A percentile compares a stretch with the other conserved stretches of the same genome.
phyloP scores from a whole-genome alignment of 768 basidiomycete species.

The Leccinum broughii region DNA sequence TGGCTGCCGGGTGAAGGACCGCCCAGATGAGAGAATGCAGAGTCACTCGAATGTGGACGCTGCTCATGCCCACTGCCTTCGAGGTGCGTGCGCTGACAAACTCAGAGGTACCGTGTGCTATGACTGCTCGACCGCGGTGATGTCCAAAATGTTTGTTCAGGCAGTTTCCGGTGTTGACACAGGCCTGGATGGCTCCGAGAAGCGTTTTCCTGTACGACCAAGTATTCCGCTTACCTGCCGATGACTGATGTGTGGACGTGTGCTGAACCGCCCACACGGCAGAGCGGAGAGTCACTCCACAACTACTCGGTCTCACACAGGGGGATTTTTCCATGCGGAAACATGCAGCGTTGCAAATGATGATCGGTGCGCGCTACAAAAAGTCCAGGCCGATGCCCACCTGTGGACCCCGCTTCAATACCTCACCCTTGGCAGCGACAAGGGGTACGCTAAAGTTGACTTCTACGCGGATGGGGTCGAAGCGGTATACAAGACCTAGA shows the following conservation, averaged over 20 bases:
- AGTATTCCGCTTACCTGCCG: not conserved
- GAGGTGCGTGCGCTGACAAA: too few relatives aligned
- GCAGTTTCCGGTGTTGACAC: too few relatives aligned
- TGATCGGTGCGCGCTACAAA: slow-evolving; percentile 39
- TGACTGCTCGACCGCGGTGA: too few relatives aligned
- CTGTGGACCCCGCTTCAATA: slow-evolving; percentile 67
- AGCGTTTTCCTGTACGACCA: too few relatives aligned
- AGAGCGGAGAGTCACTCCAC: not conserved
- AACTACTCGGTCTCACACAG: not conserved
- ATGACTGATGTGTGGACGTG: not conserved
- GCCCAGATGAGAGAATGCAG: too few relatives aligned
- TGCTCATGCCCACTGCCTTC: too few relatives aligned
- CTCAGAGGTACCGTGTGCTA: too few relatives aligned
- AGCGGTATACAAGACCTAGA: slow-evolving; percentile 78
- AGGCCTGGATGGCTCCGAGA: too few relatives aligned
- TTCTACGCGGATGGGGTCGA: slow-evolving; percentile 84
- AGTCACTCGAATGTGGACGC: too few relatives aligned
- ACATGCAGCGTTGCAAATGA: slow-evolving; percentile 12
- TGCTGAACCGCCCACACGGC: not conserved
- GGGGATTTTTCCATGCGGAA: not conserved
- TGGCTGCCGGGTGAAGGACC: too few relatives aligned
- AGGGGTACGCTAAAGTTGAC: slow-evolving; percentile 87
- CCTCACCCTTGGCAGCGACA: slow-evolving; percentile 65
- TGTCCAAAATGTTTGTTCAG: too few relatives aligned
- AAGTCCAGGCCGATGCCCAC: slow-evolving; percentile 83